Evolutionary conservation across 495 filamentous ascomycete genomes (phyloP).

Genomic region (Elasticomyces elasticus): DNA sequence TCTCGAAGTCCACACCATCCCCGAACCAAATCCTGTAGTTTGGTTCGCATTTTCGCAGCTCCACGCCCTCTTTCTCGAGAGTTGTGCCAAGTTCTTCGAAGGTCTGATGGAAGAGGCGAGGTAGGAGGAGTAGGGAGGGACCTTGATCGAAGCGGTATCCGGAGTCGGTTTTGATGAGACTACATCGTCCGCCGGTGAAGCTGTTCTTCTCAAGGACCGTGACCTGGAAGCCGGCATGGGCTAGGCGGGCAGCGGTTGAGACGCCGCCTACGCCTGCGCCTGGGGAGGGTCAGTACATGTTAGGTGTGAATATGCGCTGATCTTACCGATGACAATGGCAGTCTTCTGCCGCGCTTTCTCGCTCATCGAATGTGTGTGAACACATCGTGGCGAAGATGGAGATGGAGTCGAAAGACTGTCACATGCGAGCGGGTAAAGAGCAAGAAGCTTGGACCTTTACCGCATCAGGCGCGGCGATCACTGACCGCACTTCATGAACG

Average conservation of each 20-base stretch:
- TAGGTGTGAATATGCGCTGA: neutral
- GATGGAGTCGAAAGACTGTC: too few relatives aligned
- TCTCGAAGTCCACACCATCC: slow-evolving; percentile 48
- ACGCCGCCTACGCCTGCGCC: slow-evolving; percentile 61
- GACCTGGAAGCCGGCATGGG: slow-evolving; percentile 54
- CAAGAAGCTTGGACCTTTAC: too few relatives aligned
- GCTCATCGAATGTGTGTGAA: slow-evolving; percentile 5
- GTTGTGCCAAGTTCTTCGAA: slow-evolving; percentile 55
- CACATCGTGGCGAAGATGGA: slow-evolving; percentile 3
- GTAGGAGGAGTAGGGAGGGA: slow-evolving; percentile 58
- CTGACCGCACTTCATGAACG: too few relatives aligned
- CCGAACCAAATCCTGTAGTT: slow-evolving; percentile 63
- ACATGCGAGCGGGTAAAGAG: too few relatives aligned
- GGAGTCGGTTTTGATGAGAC: slow-evolving; percentile 40
- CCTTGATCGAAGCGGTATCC: slow-evolving; percentile 65
- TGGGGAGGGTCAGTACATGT: slow-evolving; percentile 17
- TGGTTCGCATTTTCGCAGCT: slow-evolving; percentile 56
- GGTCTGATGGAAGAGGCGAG: slow-evolving; percentile 51
- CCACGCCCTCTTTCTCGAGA: slow-evolving; percentile 47
- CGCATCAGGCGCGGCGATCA: too few relatives aligned
- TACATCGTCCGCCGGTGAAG: slow-evolving; percentile 57
- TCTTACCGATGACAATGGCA: slow-evolving; percentile 23
- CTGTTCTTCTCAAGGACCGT: slow-evolving; percentile 60
- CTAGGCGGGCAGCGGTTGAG: slow-evolving; percentile 54
- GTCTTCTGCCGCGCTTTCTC: slow-evolving; percentile 20